Evolutionary conservation across 1,139 yeast species (phyloP).

Genomic region (Meyerozyma guilliermondii): DNA sequence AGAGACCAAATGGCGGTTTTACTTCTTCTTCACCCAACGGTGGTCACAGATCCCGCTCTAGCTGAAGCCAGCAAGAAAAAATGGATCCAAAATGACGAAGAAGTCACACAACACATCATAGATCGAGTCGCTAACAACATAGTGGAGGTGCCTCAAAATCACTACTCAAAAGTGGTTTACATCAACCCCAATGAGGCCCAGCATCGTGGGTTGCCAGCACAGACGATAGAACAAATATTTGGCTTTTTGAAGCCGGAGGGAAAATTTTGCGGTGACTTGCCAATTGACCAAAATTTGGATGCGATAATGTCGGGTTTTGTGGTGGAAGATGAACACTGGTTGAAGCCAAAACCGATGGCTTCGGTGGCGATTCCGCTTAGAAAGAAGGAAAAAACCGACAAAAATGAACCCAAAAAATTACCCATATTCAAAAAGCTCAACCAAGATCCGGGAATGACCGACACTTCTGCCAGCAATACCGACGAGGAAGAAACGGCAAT

Average conservation of each 20-base stretch:
- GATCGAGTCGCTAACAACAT: conserved; percentile 62
- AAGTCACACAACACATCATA: conserved; percentile 53
- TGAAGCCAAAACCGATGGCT: conserved; percentile 36
- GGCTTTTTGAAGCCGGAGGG: conserved; percentile 45
- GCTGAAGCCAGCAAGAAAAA: conserved; percentile 36
- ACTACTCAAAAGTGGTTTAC: conserved; percentile 49
- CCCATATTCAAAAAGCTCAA: conserved; percentile 11
- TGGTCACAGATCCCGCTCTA: conserved; percentile 53
- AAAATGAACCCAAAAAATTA: conserved; percentile 7
- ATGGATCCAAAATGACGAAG: conserved; percentile 12
- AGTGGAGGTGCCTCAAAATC: conserved; percentile 39
- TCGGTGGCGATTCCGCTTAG: conserved; percentile 23
- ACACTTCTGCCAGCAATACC: conserved; percentile 33
- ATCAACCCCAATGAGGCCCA: conserved; percentile 52
- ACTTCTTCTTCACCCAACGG: conserved; percentile 66
- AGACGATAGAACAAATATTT: conserved; percentile 38
- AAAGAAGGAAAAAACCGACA: conserved; percentile 14
- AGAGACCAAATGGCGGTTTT: conserved; percentile 34
- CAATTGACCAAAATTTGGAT: conserved; percentile 46
- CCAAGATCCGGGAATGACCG: conserved; percentile 29
- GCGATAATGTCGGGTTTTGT: conserved; percentile 63
- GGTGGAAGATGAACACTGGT: conserved; percentile 38
- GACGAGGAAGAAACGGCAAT: conserved; percentile 33
- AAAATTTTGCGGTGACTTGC: conserved; percentile 47
- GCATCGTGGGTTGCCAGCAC: conserved; percentile 35